Evolutionary conservation across 768 basidiomycete genomes (phyloP), one percentile per base, ranked within the genome.

Genomic region (Neoboletus brunneissimus): DNA sequence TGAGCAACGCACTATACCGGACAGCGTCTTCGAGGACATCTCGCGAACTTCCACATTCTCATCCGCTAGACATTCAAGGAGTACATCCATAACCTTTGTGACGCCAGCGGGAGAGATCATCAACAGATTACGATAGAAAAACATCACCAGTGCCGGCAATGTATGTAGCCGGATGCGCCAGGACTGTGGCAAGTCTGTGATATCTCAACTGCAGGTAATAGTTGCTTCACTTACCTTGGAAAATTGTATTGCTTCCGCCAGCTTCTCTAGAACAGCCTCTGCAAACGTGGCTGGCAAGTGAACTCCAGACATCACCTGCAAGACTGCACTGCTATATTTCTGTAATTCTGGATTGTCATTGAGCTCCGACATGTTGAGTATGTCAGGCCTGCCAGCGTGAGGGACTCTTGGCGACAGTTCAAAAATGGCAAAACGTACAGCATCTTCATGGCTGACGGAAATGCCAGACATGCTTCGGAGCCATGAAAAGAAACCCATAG

Each of bases 11-110:
- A 97, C 81, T 59, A 97, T 86, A 10, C 91, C 89, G 29, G 92
- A 90, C 44, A 97, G 75, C 41, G 87, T 87, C 73, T 87, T 87
- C 5, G 91, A 90, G 23, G 91, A 90, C 83, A 90, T 94, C 70
- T 93, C 90, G 60, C 94, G 82, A 40, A 97, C 94, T 73, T 97
- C 94, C 43, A 94, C 87, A 64, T 94, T 95, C 68, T 92, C 91
- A 68, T 97, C 94, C 11, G 83, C 79, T 51, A 97, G 75, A 70
- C 94, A 95, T 53, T 88, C 86, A 16, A 93, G 78, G 51, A 95
- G 76, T 31, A 91, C 84, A 56, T 92, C 91, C 84, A 94, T 86
- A 58, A 93, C 83, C 63, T 80, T 83, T 29, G 81, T 77, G 45
- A 91, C 81, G 37, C 83, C 84, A 20, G 78, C 73, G 47, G 86